Conservation (phyloP, 2,329 filamentous ascomycete genomes). For the Anisogramma anomala region DNA sequence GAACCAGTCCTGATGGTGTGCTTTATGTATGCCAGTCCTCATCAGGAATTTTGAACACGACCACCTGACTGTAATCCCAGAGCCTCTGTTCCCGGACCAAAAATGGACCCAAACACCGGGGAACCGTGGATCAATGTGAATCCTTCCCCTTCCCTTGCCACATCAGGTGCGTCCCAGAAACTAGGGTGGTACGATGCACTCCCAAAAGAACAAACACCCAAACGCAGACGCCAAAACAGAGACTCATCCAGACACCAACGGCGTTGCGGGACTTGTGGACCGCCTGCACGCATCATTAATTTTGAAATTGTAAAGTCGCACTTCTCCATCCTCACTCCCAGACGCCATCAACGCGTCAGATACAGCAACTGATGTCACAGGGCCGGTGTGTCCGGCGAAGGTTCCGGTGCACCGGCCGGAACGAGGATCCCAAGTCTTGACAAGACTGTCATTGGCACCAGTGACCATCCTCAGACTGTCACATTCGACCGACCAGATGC, state of each 20-base stretch:
- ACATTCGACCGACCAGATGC: constrained; percentile 84
- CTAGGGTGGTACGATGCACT: constrained; percentile 9
- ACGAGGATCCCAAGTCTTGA: constrained; percentile 88
- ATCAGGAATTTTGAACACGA: not conserved
- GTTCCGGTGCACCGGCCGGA: constrained; percentile 87
- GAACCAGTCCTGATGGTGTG: not conserved
- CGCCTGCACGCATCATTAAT: constrained; percentile 14
- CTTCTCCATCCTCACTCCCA: constrained; percentile 86
- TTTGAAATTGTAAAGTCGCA: constrained; percentile 71
- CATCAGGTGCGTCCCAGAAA: not conserved
- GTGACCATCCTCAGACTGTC: constrained; percentile 82
- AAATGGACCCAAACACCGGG: not conserved
- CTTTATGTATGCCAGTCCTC: not conserved
- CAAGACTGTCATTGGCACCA: constrained; percentile 85
- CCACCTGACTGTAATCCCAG: not conserved
- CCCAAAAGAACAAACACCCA: not conserved
- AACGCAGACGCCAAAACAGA: not conserved
- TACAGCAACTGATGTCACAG: constrained; percentile 84
- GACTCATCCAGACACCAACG: not conserved
- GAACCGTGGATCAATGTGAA: constrained; percentile 5
- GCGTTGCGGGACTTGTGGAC: constrained; percentile 11
- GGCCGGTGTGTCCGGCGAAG: constrained; percentile 79
- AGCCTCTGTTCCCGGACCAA: not conserved
- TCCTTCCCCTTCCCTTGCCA: not conserved
- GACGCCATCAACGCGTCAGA: constrained; percentile 84